Evolutionary conservation across 805 yeast species (phyloP).

Genomic region (Wickerhamiella occidentalis): DNA sequence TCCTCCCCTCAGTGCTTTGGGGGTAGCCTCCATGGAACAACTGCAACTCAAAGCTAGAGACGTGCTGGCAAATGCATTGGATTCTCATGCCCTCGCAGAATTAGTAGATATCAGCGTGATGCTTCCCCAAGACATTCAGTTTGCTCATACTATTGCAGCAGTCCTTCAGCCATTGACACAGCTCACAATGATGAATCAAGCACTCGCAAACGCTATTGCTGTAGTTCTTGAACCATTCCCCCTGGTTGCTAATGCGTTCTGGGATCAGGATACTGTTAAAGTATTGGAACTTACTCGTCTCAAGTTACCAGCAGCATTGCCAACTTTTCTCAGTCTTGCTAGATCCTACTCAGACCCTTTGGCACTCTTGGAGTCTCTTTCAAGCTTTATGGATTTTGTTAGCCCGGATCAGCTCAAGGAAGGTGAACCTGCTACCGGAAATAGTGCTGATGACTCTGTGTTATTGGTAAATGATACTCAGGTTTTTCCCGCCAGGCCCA

Average conservation of each 20-base stretch:
- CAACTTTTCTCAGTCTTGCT: slow-evolving; percentile 49
- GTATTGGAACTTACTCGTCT: slow-evolving; percentile 39
- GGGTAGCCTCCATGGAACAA: not conserved
- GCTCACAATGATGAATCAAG: slow-evolving; percentile 36
- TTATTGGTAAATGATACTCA: slow-evolving; percentile 38
- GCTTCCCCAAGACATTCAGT: slow-evolving; percentile 11
- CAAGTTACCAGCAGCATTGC: slow-evolving; percentile 55
- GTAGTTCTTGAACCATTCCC: slow-evolving; percentile 37
- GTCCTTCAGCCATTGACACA: slow-evolving; percentile 35
- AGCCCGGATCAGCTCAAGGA: slow-evolving; percentile 21
- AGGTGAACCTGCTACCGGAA: slow-evolving; percentile 19
- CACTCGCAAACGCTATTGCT: slow-evolving; percentile 34
- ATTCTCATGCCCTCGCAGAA: slow-evolving; percentile 10
- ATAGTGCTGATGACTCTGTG: slow-evolving; percentile 27
- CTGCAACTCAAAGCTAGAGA: slow-evolving; percentile 9
- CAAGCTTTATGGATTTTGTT: slow-evolving; percentile 40
- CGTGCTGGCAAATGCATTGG: slow-evolving; percentile 10
- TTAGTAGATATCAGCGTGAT: slow-evolving; percentile 13
- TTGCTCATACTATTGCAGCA: slow-evolving; percentile 21
- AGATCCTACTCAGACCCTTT: slow-evolving; percentile 45
- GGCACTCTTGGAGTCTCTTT: slow-evolving; percentile 45
- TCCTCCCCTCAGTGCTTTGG: not conserved
- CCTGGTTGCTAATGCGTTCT: slow-evolving; percentile 36
- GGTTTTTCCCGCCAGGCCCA: slow-evolving; percentile 47
- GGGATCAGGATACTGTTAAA: slow-evolving; percentile 26